phyloP scores from a whole-genome alignment of 108 stramenopile genomes.

The Discostella pseudostelligera region DNA sequence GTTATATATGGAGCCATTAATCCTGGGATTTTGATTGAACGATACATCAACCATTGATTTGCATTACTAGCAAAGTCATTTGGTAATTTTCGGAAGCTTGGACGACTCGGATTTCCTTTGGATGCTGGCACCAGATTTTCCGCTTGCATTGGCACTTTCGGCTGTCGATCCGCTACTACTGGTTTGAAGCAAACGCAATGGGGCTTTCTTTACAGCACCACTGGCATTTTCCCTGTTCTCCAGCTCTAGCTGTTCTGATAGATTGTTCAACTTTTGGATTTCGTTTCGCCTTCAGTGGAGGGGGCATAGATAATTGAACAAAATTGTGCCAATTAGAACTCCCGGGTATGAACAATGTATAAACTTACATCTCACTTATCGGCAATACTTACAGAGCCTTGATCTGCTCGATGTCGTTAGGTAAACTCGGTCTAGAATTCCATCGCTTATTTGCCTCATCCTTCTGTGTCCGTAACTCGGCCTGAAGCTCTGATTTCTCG shows the following conservation, averaged over 20 bases:
- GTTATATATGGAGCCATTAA: too few species aligned
- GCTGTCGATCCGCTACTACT: slow-evolving; percentile 1
- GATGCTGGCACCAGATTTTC: background rate
- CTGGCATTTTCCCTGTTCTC: slow-evolving; percentile 33
- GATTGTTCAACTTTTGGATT: slow-evolving; percentile 14
- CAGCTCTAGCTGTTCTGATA: slow-evolving; percentile 25
- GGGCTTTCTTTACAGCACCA: background rate
- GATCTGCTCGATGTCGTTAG: slow-evolving; percentile 19
- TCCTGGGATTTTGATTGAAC: too few species aligned
- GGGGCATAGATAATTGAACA: background rate
- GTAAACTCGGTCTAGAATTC: slow-evolving; percentile 14
- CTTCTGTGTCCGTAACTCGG: slow-evolving; percentile 10
- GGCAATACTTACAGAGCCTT: slow-evolving; percentile 30
- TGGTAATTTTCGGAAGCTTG: slow-evolving; percentile 27
- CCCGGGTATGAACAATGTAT: background rate
- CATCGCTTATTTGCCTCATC: slow-evolving; percentile 22
- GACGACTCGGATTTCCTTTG: background rate
- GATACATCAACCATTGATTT: background rate
- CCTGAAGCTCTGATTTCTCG: slow-evolving; percentile 15
- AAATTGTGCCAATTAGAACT: background rate
- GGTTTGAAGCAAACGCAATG: slow-evolving; percentile 32
- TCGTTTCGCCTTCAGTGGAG: slow-evolving; percentile 29
- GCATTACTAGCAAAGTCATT: slow-evolving; percentile 1
- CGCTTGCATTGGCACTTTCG: slow-evolving; percentile 5
- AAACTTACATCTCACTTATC: background rate